Percentiles rank a stretch among this genome's conserved stretches.
These are phyloP conservation scores for slime mould (Dictyostelium discoideum) DNA, from an alignment of 78 protist genomes.

Conservation along the genomic window DNA sequence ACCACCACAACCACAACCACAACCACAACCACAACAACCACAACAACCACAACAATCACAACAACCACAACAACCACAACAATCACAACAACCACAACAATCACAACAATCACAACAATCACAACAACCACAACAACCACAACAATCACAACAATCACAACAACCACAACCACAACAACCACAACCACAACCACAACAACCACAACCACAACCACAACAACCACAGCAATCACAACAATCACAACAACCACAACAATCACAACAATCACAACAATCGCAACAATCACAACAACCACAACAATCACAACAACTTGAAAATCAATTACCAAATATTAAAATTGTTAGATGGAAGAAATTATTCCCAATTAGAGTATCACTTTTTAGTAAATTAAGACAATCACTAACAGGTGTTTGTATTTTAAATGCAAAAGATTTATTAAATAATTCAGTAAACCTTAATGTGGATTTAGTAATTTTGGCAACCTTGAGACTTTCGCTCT, in stretches of 20 bases:
- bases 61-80: not conserved
- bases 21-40: not conserved
- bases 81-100: not conserved
- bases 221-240: not conserved
- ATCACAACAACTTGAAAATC: not conserved
- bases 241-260: not conserved
- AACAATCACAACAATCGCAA: not conserved
- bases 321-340: not conserved
- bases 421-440: not conserved
- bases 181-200: not conserved
- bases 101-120: not conserved
- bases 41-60: not conserved
- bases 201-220: not conserved
- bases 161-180: not conserved
- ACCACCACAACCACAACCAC: not conserved
- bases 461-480: not conserved
- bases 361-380: not conserved
- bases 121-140: not conserved
- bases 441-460: not conserved
- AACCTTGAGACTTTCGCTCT: conserved; percentile 18
- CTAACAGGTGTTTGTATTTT: conserved; percentile 31
- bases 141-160: not conserved
- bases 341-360: conserved; percentile 33
- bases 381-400: conserved; percentile 9
- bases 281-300: not conserved